These are phyloP conservation scores for Gastrodia elata DNA, from an alignment of 106 monocot species.

Conservation along the genomic window DNA sequence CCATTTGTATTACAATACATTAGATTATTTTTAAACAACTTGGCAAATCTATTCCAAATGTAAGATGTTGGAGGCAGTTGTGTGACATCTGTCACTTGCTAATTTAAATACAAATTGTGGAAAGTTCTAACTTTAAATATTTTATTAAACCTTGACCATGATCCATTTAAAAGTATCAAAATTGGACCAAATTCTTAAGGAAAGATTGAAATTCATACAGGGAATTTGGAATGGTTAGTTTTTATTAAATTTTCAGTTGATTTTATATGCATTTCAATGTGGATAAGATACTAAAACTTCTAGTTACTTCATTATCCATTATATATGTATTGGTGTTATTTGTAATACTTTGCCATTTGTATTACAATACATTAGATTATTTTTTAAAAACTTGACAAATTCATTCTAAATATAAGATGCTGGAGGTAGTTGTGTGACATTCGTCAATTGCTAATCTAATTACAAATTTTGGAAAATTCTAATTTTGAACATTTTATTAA, in stretches of 20 bases:
- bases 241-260: background rate
- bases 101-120: no score
- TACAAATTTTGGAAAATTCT: no score
- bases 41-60: background rate
- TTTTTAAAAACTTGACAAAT: background rate
- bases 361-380: background rate
- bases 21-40: background rate
- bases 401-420: background rate
- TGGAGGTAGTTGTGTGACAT: background rate
- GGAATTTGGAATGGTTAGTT: background rate
- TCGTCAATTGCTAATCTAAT: background rate
- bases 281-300: slow-evolving; percentile 1
- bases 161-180: no score
- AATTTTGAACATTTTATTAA: no score
- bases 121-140: no score
- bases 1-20: background rate
- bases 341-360: background rate
- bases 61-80: background rate
- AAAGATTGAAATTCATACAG: background rate
- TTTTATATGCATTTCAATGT: background rate
- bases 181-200: no score
- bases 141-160: no score
- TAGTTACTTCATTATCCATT: background rate
- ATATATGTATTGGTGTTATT: background rate
- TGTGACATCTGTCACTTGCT: background rate